phyloP scores from a whole-genome alignment of 768 basidiomycete species.

The Mrakia gelida region DNA sequence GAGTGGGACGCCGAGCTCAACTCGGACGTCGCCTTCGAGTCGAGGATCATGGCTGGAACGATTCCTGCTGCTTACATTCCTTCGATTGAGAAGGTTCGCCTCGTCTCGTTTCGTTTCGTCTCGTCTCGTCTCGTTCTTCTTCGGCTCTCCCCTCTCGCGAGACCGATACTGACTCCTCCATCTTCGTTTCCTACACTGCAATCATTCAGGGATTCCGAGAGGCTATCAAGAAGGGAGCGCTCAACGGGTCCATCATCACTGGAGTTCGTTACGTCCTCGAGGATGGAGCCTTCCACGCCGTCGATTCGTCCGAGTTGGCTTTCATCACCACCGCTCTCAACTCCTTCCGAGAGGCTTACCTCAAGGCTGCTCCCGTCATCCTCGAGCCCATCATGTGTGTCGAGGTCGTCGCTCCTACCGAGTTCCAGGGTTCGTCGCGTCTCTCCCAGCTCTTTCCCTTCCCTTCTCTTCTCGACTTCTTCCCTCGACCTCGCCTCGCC shows the following conservation, averaged over 20 bases:
- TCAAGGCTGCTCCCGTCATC: slow-evolving; percentile 68
- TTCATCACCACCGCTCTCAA: slow-evolving; percentile 87
- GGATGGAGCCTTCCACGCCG: slow-evolving; percentile 87
- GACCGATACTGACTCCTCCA: background rate
- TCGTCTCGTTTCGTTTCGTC: background rate
- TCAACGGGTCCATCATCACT: slow-evolving; percentile 81
- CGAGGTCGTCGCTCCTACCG: slow-evolving; percentile 89
- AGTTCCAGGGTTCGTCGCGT: slow-evolving; percentile 65
- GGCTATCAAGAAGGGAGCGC: slow-evolving; percentile 81
- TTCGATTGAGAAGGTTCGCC: slow-evolving; percentile 77
- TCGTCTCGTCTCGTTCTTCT: background rate
- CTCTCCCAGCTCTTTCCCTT: background rate
- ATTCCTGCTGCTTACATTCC: slow-evolving; percentile 90
- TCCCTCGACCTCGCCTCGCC: background rate
- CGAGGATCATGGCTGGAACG: slow-evolving; percentile 82
- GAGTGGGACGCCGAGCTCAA: slow-evolving; percentile 69
- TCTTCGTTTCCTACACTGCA: too few relatives aligned
- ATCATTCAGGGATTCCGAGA: slow-evolving; percentile 78
- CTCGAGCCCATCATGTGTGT: slow-evolving; percentile 99
- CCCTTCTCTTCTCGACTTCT: background rate
- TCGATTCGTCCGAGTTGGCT: slow-evolving; percentile 94
- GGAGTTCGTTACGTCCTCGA: slow-evolving; percentile 81
- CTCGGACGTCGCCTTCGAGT: slow-evolving; percentile 71
- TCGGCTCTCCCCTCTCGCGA: background rate
- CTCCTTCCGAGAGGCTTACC: slow-evolving; percentile 87